Evolutionary conservation across 768 basidiomycete species (phyloP).

Genomic region (Wakefieldia striispora): DNA sequence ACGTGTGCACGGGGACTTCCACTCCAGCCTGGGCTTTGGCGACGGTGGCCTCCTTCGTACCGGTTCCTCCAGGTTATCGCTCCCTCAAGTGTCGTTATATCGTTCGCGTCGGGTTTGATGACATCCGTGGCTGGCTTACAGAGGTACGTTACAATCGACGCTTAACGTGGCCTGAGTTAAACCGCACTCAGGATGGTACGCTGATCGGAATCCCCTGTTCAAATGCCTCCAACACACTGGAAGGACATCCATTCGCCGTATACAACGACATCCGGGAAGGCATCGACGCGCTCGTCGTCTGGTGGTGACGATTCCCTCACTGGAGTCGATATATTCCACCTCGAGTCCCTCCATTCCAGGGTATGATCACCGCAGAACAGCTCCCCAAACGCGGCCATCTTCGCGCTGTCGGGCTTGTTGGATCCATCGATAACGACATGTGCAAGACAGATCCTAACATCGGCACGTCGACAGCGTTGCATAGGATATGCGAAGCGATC

Average conservation of each 20-base stretch:
- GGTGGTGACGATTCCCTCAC: conserved; percentile 97
- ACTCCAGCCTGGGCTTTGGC: conserved; percentile 67
- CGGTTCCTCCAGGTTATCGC: conserved; percentile 68
- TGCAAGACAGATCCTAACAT: conserved; percentile 96
- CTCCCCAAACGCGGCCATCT: conserved; percentile 74
- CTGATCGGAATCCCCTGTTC: conserved; percentile 93
- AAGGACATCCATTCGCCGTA: conserved; percentile 88
- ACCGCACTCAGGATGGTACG: conserved; percentile 74
- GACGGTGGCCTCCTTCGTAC: conserved; percentile 75
- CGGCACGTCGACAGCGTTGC: conserved; percentile 92
- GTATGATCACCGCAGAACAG: conserved; percentile 79
- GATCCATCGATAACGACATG: conserved; percentile 99
- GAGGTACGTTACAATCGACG: conserved; percentile 50
- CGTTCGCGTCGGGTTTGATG: conserved; percentile 96
- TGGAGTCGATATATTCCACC: conserved; percentile 89
- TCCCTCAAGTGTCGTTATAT: conserved; percentile 90
- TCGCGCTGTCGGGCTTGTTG: conserved; percentile 96
- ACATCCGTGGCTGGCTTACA: conserved; percentile 92
- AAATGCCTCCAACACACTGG: conserved; percentile 74
- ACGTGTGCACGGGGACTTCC: conserved; percentile 18
- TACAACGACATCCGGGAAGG: conserved; percentile 93
- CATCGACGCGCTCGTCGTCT: conserved; percentile 95
- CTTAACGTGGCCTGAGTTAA: not conserved
- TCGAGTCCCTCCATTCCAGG: conserved; percentile 64
- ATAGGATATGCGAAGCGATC: conserved; percentile 96